Evolutionary conservation across 208 protist species (phyloP), one percentile per base, ranked within the genome.

Genomic region (Trypanosoma conorhini): DNA sequence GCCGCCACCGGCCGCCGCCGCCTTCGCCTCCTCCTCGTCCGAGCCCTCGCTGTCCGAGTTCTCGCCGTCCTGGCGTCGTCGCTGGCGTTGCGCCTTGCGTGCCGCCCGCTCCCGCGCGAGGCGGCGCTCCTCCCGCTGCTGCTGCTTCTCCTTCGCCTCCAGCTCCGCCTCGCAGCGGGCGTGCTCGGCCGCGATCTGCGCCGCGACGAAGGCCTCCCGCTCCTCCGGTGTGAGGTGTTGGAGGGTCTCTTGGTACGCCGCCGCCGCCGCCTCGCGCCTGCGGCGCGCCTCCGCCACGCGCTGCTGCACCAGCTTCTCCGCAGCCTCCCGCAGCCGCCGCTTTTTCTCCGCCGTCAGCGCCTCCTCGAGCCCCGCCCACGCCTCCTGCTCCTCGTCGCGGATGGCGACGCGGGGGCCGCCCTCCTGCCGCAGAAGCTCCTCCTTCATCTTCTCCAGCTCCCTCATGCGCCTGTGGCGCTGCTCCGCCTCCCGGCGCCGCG

Each of bases 161-260:
- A 80, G 30, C 33, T 83, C 72, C 1, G 75, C 70, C 57, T 80
- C 80, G 21, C 33, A 72, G 31, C 71, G 79, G 63, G 50, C 62
- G 54, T 83, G 62, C 58, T 87, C 81, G 58, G 75, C 76, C 55
- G 72, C 71, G 26, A 76, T 76, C 63, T 85, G 79, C 35, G 72
- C 79, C 21, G 63, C 67, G 40, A 87, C 48, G 48, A 90, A 86
- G n/a, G 65, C 76, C 17, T 77, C 75, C 9, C 82, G 81, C 63
- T 87, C 81, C 68, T 75, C 85, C 42, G 67, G 62, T 3, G 74
- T 51, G 72, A 86, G 74, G 44, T 74, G 52, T 17, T 63, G 62
- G 64, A 90, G 81, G 48, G 71, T 80, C 55, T 74, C 79, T 30
- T 80, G 68, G 26, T 87, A 90, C 42, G 85, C 85, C 1, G 78